Base-by-base conservation (phyloP, 345 rosid species). In the Brassica juncea region DNA sequence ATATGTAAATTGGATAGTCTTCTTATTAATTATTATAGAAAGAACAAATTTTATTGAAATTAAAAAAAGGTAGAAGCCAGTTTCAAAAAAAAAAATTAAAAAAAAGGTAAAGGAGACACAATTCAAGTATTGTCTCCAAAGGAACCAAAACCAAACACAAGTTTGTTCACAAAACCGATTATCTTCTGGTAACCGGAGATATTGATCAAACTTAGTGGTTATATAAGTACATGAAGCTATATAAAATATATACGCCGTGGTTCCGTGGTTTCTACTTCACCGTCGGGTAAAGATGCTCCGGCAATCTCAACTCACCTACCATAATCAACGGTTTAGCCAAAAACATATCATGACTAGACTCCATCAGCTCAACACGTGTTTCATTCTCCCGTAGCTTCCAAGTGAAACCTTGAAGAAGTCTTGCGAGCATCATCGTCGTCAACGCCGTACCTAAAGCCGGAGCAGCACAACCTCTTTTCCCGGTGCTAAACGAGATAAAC, bases 401-500 rank as follows among this genome's bases (percentile, higher is more conserved):
- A 1, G 76, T 71, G 65, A 87, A 87, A 3, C 86, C 88, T 74
- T 86, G 88, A 32, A 87, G 75, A 60, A 88, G 82, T 78, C 91
- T 86, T 0, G 89, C 91, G 1, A 88, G 76, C 21, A 85, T 31
- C 89, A 88, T 85, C 8, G 85, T 74, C 0, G 88, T 84, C 83
- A 88, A 82, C 8, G 82, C 66, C 25, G 88, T 74, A 4, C 91
- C 88, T 12, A 88, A 79, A 1, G 83, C 39, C 2, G 84, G 66
- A 12, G 83, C 89, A 14, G 76, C 61, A 21, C 91, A 88, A 0
- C 89, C 85, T 5, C 88, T 78, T 16, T 86, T 79, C 0, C 91
- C 89, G 0, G 85, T 85, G 61, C 89, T 85, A 30, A 86, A 88
- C 1, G 88, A 86, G 28, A 88, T 86, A 79, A 88, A 86, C 25